Conservation (phyloP, 441 rosid species). For the Croton laevigatus region DNA sequence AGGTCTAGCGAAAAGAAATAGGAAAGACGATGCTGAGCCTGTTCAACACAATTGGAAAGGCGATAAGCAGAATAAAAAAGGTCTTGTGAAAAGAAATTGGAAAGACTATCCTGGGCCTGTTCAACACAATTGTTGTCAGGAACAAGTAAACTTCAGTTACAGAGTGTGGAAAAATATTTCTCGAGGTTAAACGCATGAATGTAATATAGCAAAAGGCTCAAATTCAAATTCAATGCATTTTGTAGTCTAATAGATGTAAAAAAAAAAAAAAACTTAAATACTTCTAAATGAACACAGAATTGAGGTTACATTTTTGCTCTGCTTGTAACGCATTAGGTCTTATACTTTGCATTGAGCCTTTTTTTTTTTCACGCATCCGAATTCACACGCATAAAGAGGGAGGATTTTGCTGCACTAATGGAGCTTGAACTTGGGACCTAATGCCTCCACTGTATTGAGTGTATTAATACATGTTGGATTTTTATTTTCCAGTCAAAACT, state of each 20-base stretch:
- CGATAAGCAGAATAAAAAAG: conserved; percentile 79
- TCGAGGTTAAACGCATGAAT: neutral
- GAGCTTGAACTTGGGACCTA: too few species aligned
- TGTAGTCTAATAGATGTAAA: neutral
- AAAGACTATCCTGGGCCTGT: conserved; percentile 59
- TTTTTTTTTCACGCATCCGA: too few species aligned
- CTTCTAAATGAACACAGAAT: neutral
- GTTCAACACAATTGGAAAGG: neutral
- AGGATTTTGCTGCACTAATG: too few species aligned
- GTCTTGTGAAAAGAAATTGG: conserved; percentile 68
- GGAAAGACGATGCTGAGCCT: conserved; percentile 66
- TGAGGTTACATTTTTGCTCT: neutral
- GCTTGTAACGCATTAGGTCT: neutral
- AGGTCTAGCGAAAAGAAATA: conserved; percentile 72
- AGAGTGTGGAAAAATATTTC: neutral
- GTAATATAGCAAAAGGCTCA: conserved; percentile 18
- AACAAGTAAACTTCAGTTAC: neutral
- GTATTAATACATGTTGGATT: too few species aligned
- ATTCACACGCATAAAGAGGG: too few species aligned
- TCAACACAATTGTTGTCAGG: neutral
- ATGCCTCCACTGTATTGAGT: too few species aligned
- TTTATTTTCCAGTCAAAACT: too few species aligned
- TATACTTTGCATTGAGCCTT: too few species aligned
- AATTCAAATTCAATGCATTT: neutral
- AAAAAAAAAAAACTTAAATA: neutral